Conservation (phyloP, 2,329 filamentous ascomycete genomes). For the Colletotrichum tropicale region DNA sequence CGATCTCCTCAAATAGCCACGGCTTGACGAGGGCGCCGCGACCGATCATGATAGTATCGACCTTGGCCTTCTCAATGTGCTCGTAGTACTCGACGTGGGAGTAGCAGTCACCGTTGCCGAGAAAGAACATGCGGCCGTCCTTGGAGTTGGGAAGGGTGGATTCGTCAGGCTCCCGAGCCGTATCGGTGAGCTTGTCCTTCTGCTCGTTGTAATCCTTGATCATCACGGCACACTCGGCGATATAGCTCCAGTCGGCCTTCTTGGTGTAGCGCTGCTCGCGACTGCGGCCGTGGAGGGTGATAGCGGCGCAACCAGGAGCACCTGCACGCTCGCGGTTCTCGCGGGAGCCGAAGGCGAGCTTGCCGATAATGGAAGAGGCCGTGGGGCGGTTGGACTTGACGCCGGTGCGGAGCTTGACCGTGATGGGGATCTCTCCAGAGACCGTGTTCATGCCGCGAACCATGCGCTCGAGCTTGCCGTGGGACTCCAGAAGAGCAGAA, state of each 20-base stretch:
- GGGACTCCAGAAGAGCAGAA: constrained; percentile 88
- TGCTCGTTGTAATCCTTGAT: constrained; percentile 80
- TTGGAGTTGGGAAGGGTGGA: constrained; percentile 71
- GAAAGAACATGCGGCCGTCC: constrained; percentile 80
- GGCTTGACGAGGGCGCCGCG: constrained; percentile 96
- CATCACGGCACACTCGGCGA: constrained; percentile 84
- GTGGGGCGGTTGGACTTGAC: constrained; percentile 81
- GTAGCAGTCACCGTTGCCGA: constrained; percentile 96
- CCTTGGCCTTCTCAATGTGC: constrained; percentile 76
- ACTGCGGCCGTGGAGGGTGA: constrained; percentile 92
- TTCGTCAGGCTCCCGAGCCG: constrained; percentile 75
- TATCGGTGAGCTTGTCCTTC: constrained; percentile 73
- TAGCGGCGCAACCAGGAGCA: constrained; percentile 86
- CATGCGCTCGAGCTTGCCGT: constrained; percentile 90
- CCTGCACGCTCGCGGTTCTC: constrained; percentile 75
- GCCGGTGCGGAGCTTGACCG: constrained; percentile 92
- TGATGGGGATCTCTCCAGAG: constrained; percentile 88
- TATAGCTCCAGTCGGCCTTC: constrained; percentile 94
- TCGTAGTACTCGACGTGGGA: constrained; percentile 87
- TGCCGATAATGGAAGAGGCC: constrained; percentile 80
- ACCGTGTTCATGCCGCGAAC: constrained; percentile 95
- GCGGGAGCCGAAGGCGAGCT: constrained; percentile 78
- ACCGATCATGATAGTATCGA: constrained; percentile 97
- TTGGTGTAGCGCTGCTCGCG: constrained; percentile 94
- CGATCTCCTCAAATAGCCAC: constrained; percentile 98